Conservation (phyloP, 148 eudicot genomes). For the Chenopodium quinoa region DNA sequence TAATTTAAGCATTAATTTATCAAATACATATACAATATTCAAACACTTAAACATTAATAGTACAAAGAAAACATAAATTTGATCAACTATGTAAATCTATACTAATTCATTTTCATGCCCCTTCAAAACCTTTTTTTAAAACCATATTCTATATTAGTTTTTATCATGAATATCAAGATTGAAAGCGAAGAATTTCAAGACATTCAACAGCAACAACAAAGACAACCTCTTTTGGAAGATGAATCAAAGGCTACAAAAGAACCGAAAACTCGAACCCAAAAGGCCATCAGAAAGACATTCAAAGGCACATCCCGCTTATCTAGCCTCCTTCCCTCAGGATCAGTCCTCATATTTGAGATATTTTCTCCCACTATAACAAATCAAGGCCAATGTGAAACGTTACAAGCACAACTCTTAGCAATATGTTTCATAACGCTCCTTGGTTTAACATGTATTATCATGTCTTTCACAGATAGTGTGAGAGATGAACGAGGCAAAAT, state of each 20-base stretch:
- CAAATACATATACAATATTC: too few species aligned
- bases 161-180: slow-evolving; percentile 5
- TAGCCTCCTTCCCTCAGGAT: slow-evolving; percentile 71
- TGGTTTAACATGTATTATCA: slow-evolving; percentile 44
- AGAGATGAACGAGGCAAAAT: slow-evolving; percentile 61
- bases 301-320: slow-evolving; percentile 51
- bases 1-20: too few species aligned
- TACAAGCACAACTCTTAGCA: slow-evolving; percentile 31
- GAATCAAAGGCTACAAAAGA: background rate
- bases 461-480: slow-evolving; percentile 66
- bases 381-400: slow-evolving; percentile 47
- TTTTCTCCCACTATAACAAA: slow-evolving; percentile 57
- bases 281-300: slow-evolving; percentile 51
- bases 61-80: too few species aligned
- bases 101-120: too few species aligned
- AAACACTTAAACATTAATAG: too few species aligned
- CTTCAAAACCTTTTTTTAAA: background rate
- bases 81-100: too few species aligned
- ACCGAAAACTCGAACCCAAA: slow-evolving; percentile 48
- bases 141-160: background rate
- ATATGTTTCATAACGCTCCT: slow-evolving; percentile 37
- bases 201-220: slow-evolving; percentile 28
- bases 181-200: slow-evolving; percentile 20
- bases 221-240: slow-evolving; percentile 39
- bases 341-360: slow-evolving; percentile 65